A percentile compares a stretch with the other conserved stretches of the same genome.
phyloP scores from a whole-genome alignment of 805 yeast species.

The Saccharomyces eubayanus region DNA sequence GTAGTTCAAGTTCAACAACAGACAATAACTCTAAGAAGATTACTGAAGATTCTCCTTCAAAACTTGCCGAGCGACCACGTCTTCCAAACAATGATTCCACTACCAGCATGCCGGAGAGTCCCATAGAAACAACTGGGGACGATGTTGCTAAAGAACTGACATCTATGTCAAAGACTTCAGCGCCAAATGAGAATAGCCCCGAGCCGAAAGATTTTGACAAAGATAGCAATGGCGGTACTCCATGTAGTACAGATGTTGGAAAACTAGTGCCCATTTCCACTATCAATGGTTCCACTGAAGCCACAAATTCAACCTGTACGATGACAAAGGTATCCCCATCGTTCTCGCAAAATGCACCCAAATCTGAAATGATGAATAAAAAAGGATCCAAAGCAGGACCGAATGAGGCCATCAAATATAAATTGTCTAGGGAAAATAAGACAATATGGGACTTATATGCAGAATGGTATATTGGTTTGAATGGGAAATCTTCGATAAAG shows the following conservation, averaged over 20 bases:
- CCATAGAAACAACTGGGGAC: not conserved
- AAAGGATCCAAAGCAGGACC: constrained; percentile 12
- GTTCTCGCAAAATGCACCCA: not conserved
- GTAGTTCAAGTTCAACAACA: not conserved
- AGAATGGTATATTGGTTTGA: constrained; percentile 33
- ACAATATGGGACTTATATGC: constrained; percentile 33
- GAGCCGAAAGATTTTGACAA: not conserved
- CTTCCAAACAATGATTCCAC: constrained; percentile 1
- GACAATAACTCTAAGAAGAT: not conserved
- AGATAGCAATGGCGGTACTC: not conserved
- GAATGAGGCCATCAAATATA: constrained; percentile 28
- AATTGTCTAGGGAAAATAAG: constrained; percentile 32
- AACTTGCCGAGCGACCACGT: not conserved
- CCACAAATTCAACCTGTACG: not conserved
- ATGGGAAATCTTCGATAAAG: constrained; percentile 27
- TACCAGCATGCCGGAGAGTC: constrained; percentile 1
- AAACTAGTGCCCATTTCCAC: not conserved
- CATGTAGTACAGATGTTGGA: not conserved
- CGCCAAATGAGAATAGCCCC: constrained; percentile 4
- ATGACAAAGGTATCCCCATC: not conserved
- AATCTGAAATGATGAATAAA: not conserved
- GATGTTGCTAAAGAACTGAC: not conserved
- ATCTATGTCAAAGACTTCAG: not conserved
- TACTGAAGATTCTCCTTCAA: not conserved
- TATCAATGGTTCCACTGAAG: not conserved